Conservation (phyloP, 2,329 filamentous ascomycete genomes). For the Epichloe baconii region DNA sequence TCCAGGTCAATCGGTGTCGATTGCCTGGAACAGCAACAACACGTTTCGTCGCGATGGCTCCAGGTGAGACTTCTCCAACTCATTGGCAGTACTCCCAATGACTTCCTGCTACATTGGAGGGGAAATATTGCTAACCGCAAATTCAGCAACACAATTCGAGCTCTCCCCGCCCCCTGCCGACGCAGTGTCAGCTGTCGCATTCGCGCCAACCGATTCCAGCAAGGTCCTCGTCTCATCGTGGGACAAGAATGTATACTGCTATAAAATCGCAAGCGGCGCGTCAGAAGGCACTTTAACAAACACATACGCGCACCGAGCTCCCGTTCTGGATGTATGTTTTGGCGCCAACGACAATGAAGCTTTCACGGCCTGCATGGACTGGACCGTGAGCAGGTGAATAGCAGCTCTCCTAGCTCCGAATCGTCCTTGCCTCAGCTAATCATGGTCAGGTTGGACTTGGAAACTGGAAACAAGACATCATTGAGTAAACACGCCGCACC, state of each 20-base stretch:
- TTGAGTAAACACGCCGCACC: constrained; percentile 68
- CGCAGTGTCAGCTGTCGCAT: constrained; percentile 74
- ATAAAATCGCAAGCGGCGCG: constrained; percentile 53
- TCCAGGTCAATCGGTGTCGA: background rate
- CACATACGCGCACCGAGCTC: constrained; percentile 69
- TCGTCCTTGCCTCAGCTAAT: background rate
- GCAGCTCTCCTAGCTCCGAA: background rate
- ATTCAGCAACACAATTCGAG: constrained; percentile 63
- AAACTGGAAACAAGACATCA: constrained; percentile 57
- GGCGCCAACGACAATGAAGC: constrained; percentile 71
- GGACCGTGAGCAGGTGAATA: constrained; percentile 60
- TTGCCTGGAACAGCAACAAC: background rate
- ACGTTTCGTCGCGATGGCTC: constrained; percentile 22
- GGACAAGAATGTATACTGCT: constrained; percentile 85
- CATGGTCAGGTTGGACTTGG: constrained; percentile 47
- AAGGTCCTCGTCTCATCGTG: constrained; percentile 85
- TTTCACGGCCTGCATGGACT: constrained; percentile 78
- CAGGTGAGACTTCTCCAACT: constrained; percentile 19
- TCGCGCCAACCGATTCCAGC: constrained; percentile 62
- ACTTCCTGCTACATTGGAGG: background rate
- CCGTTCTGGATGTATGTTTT: constrained; percentile 85
- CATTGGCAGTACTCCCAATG: background rate
- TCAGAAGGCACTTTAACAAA: constrained; percentile 47
- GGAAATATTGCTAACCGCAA: background rate
- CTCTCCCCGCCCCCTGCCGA: constrained; percentile 72